Conservation (phyloP, 768 basidiomycete species). For the Dentipellis sp. region DNA sequence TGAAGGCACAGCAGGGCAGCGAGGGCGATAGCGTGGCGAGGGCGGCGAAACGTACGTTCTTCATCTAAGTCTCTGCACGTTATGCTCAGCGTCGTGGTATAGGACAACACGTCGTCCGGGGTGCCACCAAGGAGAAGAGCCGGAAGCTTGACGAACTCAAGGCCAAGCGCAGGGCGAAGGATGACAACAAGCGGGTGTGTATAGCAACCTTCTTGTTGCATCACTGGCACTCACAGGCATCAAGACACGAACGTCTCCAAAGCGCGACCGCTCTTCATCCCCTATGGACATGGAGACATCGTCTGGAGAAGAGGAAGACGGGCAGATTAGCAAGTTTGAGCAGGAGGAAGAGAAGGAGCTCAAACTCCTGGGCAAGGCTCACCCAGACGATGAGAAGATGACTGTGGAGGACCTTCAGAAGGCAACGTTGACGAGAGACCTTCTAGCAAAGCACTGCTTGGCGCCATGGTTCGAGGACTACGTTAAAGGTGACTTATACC, state of each 20-base stretch:
- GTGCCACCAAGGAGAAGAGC: conserved; percentile 73
- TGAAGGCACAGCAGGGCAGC: conserved; percentile 45
- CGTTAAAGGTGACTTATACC: conserved; percentile 48
- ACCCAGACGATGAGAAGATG: conserved; percentile 36
- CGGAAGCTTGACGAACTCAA: conserved; percentile 79
- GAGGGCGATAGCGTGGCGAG: conserved; percentile 56
- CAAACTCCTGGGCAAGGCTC: conserved; percentile 36
- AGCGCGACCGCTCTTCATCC: conserved; percentile 66
- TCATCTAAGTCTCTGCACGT: neutral
- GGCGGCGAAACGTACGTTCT: conserved; percentile 64
- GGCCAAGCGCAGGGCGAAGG: conserved; percentile 80
- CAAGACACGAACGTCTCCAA: conserved; percentile 37
- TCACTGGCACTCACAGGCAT: conserved; percentile 7
- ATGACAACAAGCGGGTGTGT: conserved; percentile 75
- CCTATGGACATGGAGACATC: conserved; percentile 83
- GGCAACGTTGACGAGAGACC: conserved; percentile 58
- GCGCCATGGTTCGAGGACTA: conserved; percentile 84
- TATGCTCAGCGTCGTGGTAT: neutral
- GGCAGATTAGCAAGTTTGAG: conserved; percentile 64
- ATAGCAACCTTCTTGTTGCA: neutral
- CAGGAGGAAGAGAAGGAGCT: conserved; percentile 63
- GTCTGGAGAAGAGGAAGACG: conserved; percentile 70
- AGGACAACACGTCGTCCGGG: conserved; percentile 71
- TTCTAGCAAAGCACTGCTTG: conserved; percentile 60
- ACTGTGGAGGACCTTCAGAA: conserved; percentile 48